phyloP scores from a whole-genome alignment of 306 rosid species.

The Ziziphus jujuba region DNA sequence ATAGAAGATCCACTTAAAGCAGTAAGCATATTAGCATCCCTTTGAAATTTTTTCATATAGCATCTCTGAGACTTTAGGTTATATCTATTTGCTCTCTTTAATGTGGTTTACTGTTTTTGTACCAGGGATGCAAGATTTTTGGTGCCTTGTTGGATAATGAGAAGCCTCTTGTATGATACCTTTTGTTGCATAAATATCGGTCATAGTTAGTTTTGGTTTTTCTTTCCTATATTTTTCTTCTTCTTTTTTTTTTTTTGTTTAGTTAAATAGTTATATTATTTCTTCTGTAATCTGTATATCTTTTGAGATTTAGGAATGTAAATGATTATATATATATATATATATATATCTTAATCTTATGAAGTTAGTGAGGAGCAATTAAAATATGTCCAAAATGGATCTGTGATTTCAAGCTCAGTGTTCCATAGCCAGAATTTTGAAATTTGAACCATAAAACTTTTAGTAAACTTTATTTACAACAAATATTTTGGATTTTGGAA shows the following conservation, averaged over 20 bases:
- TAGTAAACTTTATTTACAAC: too few relatives aligned
- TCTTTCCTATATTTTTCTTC: background rate
- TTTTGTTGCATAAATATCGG: slow-evolving; percentile 33
- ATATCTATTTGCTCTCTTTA: background rate
- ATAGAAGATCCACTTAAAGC: slow-evolving; percentile 13
- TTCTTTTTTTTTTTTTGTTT: background rate
- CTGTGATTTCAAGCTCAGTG: too few relatives aligned
- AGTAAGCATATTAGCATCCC: slow-evolving; percentile 15
- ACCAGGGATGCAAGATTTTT: slow-evolving; percentile 34
- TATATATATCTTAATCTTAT: slow-evolving; percentile 4
- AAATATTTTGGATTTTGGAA: too few relatives aligned
- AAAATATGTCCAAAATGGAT: too few relatives aligned
- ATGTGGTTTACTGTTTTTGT: slow-evolving; percentile 23
- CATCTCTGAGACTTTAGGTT: slow-evolving; percentile 11
- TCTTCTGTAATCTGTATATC: slow-evolving; percentile 26
- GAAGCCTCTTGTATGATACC: slow-evolving; percentile 23
- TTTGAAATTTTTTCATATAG: slow-evolving; percentile 9
- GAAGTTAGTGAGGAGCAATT: slow-evolving; percentile 9
- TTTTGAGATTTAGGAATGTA: slow-evolving; percentile 38
- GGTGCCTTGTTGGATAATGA: slow-evolving; percentile 23
- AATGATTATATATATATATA: slow-evolving; percentile 31
- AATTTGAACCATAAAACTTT: too few relatives aligned
- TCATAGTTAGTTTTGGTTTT: slow-evolving; percentile 2
- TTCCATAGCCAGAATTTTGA: too few relatives aligned
- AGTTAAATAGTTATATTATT: background rate